phyloP scores from a whole-genome alignment of 2,329 filamentous ascomycete genomes.

The Zymoseptoria brevis region DNA sequence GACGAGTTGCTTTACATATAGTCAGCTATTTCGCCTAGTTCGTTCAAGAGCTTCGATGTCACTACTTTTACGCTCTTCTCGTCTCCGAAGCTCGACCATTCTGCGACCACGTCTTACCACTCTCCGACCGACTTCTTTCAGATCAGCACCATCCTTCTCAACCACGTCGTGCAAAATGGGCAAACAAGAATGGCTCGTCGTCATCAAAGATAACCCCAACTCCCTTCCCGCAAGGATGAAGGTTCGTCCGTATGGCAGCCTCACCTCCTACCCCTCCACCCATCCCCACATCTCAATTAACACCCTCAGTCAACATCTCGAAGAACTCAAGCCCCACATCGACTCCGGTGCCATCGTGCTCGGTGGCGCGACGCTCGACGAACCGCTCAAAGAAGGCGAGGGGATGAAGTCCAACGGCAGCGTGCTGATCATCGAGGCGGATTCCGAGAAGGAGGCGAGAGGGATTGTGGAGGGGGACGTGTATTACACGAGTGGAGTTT shows the following conservation, averaged over 20 bases:
- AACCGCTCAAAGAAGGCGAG: conserved; percentile 54
- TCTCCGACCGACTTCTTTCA: not conserved
- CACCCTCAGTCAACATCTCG: conserved; percentile 47
- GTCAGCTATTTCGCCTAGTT: not conserved
- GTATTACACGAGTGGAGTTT: conserved; percentile 64
- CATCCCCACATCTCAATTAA: not conserved
- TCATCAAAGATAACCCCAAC: conserved; percentile 38
- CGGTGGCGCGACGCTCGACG: conserved; percentile 62
- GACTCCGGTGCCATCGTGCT: conserved; percentile 54
- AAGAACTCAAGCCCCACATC: conserved; percentile 44
- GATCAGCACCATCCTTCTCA: conserved; percentile 9
- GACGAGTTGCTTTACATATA: not conserved
- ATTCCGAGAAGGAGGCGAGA: conserved; percentile 61
- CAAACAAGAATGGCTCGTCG: conserved; percentile 45
- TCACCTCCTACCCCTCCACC: not conserved
- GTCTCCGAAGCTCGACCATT: not conserved
- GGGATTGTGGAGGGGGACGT: conserved; percentile 62
- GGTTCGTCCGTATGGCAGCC: conserved; percentile 34
- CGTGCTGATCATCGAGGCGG: conserved; percentile 58
- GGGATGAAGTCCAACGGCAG: conserved; percentile 67
- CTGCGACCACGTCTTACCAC: not conserved
- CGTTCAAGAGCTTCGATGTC: not conserved
- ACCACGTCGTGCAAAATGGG: conserved; percentile 21
- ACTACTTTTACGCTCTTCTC: not conserved
- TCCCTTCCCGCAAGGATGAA: conserved; percentile 38